These are phyloP conservation scores for Tolypocladium cylindrosporum DNA, from an alignment of 2,329 filamentous ascomycete species.

Conservation along the genomic window DNA sequence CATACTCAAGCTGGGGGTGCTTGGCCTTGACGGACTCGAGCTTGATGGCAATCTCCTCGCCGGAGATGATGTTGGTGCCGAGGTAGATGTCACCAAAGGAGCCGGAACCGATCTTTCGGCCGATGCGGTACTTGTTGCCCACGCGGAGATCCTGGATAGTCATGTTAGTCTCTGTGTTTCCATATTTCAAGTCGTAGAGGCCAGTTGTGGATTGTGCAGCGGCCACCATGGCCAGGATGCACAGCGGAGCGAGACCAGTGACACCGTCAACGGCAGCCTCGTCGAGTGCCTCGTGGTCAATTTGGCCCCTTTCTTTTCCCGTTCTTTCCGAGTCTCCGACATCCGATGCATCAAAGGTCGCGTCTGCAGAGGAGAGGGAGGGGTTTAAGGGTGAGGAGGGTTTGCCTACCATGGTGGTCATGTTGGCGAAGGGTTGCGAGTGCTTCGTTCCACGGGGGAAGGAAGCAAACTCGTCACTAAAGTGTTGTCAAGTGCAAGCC, in stretches of 20 bases:
- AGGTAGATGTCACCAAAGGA: slow-evolving; percentile 98
- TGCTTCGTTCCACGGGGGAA: slow-evolving; percentile 13
- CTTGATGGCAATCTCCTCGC: slow-evolving; percentile 99
- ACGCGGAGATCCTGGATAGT: slow-evolving; percentile 79
- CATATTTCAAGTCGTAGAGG: neutral
- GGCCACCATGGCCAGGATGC: neutral
- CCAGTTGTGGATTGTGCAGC: neutral
- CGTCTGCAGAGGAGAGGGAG: neutral
- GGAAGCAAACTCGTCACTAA: slow-evolving; percentile 5
- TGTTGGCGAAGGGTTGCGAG: slow-evolving; percentile 18
- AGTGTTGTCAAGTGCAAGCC: neutral
- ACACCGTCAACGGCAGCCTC: neutral
- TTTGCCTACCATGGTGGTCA: slow-evolving; percentile 42
- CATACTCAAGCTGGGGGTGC: slow-evolving; percentile 97
- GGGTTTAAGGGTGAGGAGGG: neutral
- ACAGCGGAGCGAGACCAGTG: neutral
- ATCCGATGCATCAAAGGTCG: neutral
- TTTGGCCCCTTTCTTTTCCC: neutral
- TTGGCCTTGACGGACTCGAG: slow-evolving; percentile 99
- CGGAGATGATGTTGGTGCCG: slow-evolving; percentile 98
- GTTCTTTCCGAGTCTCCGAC: neutral
- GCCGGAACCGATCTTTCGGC: slow-evolving; percentile 96
- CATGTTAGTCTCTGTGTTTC: slow-evolving; percentile 9
- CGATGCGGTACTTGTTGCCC: slow-evolving; percentile 99
- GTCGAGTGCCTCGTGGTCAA: neutral